Base-by-base conservation (phyloP, 345 rosid genomes). In the Lepidium sativum region DNA sequence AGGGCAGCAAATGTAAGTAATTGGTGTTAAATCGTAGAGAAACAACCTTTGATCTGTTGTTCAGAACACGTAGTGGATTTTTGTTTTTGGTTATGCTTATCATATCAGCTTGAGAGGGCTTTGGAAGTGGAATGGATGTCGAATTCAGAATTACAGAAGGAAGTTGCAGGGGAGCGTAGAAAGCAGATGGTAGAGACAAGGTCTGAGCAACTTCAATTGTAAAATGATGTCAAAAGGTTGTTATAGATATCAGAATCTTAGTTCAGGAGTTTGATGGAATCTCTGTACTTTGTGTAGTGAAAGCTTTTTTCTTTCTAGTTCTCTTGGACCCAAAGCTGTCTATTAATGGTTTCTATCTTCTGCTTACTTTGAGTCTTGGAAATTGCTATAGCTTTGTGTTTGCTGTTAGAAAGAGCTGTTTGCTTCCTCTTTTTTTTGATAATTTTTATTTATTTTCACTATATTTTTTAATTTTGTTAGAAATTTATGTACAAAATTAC, bases 1-100 rank as follows among this genome's bases (percentile, higher is more conserved):
- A 75, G 89, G 11, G 94, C 98, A 42, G 97, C 98, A 4, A 92
- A 89, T 91, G 98, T 92, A 83, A 17, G 49, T 17, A 17, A 68
- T 16, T 0, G n/a, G 20, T 6, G 43, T 4, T 41, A 41, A 50
- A 12, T n/a, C 9, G 47, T 23, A 48, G 25, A 34, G 44, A 61
- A 33, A 20, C 9, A 45, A 33, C 20, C 2, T 50, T 39, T 52
- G 34, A 40, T 65, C 34, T 44, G 14, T 33, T 20, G 15, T 54
- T 13, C 25, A 34, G 21, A 4, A 15, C 1, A 31, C 45, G 54
- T 44, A 53, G 18, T 35, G 20, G 1, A 5, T 17, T 55, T 56
- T 65, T 54, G 39, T 27, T 27, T 27, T 27, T 27, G 31, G 6
- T 27, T 5, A 27, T 27, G 31, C 31, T 6, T 31, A 3, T 29